Evolutionary conservation across 148 eudicot species (phyloP).

Genomic region (Simmondsia chinensis): DNA sequence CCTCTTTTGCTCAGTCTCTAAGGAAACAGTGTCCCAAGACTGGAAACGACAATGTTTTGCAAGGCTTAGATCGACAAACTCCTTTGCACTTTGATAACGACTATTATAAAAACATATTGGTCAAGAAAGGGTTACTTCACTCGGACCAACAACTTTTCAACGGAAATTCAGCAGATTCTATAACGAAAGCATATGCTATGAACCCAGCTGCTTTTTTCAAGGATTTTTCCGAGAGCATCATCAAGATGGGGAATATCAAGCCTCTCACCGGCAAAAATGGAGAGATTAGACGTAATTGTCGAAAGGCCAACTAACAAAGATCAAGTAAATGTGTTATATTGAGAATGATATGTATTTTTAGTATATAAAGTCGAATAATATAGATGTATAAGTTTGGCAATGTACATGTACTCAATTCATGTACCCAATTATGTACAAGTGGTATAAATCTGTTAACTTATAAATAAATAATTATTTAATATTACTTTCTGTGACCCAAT

Average conservation of each 20-base stretch:
- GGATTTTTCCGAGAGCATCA: slow-evolving; percentile 46
- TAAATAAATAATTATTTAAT: too few species aligned
- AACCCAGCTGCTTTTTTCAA: slow-evolving; percentile 23
- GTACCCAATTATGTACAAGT: too few species aligned
- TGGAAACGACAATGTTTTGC: slow-evolving; percentile 37
- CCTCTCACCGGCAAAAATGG: slow-evolving; percentile 58
- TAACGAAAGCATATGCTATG: slow-evolving; percentile 25
- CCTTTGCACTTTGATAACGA: slow-evolving; percentile 32
- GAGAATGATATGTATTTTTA: too few species aligned
- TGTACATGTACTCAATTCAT: too few species aligned
- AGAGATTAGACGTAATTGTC: slow-evolving; percentile 50
- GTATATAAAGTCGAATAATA: too few species aligned
- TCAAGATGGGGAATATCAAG: slow-evolving; percentile 58
- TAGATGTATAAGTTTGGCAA: too few species aligned
- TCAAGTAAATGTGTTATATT: too few species aligned
- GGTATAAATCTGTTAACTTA: too few species aligned
- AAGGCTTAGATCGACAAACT: slow-evolving; percentile 39
- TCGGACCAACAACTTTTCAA: slow-evolving; percentile 70
- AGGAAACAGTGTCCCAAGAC: slow-evolving; percentile 36
- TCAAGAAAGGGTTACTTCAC: slow-evolving; percentile 53
- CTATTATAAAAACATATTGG: slow-evolving; percentile 44
- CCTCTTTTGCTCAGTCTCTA: slow-evolving; percentile 30
- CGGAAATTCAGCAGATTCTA: slow-evolving; percentile 45
- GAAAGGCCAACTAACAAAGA: slow-evolving; percentile 25
- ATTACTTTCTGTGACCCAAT: too few species aligned